Conservation (phyloP, 148 eudicot genomes). For the Silene latifolia region DNA sequence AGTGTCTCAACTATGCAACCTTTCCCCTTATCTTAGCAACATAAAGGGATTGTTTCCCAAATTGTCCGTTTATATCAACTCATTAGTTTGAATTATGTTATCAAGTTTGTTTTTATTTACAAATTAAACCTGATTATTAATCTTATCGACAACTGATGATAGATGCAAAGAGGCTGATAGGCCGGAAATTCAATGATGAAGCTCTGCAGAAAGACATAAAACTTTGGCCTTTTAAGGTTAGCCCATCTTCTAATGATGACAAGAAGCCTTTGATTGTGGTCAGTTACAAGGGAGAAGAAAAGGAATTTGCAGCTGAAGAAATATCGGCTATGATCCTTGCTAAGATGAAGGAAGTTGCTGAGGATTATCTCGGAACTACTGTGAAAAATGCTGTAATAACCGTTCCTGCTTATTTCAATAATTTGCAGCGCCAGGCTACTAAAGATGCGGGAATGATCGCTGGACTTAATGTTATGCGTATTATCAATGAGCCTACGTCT, state of each 20-base stretch:
- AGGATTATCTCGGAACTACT: neutral
- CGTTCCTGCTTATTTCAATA: neutral
- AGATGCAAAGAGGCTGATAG: conserved; percentile 1
- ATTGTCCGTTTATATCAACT: no score
- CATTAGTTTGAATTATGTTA: no score
- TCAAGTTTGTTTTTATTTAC: no score
- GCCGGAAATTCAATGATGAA: neutral
- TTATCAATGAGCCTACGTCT: no score
- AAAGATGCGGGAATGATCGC: conserved; percentile 3
- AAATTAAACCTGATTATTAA: neutral
- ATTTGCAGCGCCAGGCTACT: neutral
- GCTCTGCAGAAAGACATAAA: neutral
- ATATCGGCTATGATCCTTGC: neutral
- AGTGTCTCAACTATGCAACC: no score
- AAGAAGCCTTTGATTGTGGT: conserved; percentile 1
- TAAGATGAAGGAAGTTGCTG: neutral
- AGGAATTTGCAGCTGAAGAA: conserved; percentile 1
- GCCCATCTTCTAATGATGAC: neutral
- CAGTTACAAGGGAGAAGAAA: neutral
- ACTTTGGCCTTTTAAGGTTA: conserved; percentile 2
- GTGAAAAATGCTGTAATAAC: neutral
- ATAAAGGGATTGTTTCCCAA: no score
- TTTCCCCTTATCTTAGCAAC: no score
- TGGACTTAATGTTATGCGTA: no score
- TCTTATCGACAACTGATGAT: neutral